A percentile compares a stretch with the other conserved stretches of the same genome.
Conservation (phyloP, 202 grass and related monocot genomes). For the Digitaria exilis region DNA sequence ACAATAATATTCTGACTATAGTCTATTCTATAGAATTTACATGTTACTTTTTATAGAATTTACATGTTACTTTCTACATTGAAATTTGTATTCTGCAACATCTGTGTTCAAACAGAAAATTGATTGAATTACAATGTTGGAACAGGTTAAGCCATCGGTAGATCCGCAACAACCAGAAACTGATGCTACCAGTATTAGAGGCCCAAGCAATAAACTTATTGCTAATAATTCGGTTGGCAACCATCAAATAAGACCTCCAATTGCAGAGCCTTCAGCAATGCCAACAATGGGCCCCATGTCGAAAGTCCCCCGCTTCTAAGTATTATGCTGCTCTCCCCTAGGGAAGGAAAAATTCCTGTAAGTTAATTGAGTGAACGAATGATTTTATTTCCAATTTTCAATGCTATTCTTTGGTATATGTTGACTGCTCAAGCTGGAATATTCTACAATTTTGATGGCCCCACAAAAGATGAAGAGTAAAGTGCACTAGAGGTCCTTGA, state of each 20-base stretch:
- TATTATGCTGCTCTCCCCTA: conserved; percentile 1
- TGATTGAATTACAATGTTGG: conserved; percentile 46
- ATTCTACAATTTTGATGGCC: not conserved
- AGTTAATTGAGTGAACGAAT: conserved; percentile 13
- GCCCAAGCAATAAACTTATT: conserved; percentile 46
- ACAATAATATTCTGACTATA: not conserved
- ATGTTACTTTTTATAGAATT: too few species aligned
- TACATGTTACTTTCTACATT: too few species aligned
- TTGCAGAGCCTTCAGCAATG: conserved; percentile 57
- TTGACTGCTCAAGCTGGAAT: not conserved
- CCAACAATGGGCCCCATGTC: conserved; percentile 34
- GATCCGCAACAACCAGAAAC: conserved; percentile 60
- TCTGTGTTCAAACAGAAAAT: conserved; percentile 17
- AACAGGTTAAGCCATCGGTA: conserved; percentile 58
- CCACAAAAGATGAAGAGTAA: too few species aligned
- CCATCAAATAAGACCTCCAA: conserved; percentile 55
- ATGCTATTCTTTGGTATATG: not conserved
- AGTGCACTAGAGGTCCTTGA: too few species aligned
- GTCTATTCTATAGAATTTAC: too few species aligned
- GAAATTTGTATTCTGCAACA: not conserved
- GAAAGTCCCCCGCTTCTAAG: conserved; percentile 66
- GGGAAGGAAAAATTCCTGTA: conserved; percentile 42
- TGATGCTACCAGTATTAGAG: conserved; percentile 51
- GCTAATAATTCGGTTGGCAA: conserved; percentile 49
- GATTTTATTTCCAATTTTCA: conserved; percentile 9